phyloP scores from a whole-genome alignment of 192 early-diverging fungal genomes.

The Borealophlyctis nickersoniae region DNA sequence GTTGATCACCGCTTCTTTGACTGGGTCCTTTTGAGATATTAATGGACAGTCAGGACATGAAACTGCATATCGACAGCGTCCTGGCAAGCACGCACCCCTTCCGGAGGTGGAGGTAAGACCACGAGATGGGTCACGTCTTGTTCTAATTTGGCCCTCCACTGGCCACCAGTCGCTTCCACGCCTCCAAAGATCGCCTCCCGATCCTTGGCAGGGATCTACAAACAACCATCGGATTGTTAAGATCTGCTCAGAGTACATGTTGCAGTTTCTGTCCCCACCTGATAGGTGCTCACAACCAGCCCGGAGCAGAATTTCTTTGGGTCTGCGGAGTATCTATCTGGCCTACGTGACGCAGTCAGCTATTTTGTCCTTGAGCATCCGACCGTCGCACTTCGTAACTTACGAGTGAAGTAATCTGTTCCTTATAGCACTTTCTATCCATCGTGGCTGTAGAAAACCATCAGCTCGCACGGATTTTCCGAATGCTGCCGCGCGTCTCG shows the following conservation, averaged over 20 bases:
- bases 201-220: constrained; percentile 33
- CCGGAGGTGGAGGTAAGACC: constrained; percentile 18
- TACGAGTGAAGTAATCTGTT: neutral
- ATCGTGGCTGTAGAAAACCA: neutral
- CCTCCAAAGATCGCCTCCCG: constrained; percentile 37
- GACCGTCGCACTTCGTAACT: neutral
- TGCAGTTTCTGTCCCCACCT: too few species aligned
- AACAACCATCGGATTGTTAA: neutral
- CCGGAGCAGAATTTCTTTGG: constrained; percentile 46
- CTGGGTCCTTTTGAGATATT: too few species aligned
- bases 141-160: constrained; percentile 28
- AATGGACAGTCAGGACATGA: too few species aligned
- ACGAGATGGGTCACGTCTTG: constrained; percentile 45
- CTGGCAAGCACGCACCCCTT: constrained; percentile 3
- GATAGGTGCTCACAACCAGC: constrained; percentile 31
- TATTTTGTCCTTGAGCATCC: neutral
- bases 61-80: too few species aligned
- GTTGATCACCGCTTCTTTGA: too few species aligned
- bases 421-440: neutral
- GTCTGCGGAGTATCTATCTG: constrained; percentile 39
- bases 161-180: constrained; percentile 39
- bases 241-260: too few species aligned
- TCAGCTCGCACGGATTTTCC: neutral
- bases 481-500: neutral
- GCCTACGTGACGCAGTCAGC: constrained; percentile 14